phyloP scores from a whole-genome alignment of 75 land plant genomes.

The Pseudotsuga menziesii region DNA sequence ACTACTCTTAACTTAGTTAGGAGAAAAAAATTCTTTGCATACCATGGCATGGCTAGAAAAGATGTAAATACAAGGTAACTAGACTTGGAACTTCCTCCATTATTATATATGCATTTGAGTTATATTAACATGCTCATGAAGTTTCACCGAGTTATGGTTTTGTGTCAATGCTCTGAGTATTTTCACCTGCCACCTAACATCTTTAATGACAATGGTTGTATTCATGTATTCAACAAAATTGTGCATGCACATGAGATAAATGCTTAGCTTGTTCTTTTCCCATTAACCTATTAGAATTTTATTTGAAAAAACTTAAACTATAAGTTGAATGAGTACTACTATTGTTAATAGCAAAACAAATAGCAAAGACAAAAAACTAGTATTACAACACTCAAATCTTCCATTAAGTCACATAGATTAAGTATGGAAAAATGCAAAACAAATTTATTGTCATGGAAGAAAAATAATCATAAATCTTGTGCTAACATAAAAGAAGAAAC shows the following conservation, averaged over 20 bases:
- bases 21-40: neutral
- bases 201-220: conserved; percentile 88
- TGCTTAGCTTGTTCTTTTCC: neutral
- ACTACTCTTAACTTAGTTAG: neutral
- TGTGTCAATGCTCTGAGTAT: conserved; percentile 78
- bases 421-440: neutral
- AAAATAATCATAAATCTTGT: neutral
- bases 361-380: neutral
- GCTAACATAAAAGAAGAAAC: neutral
- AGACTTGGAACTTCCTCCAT: conserved; percentile 71
- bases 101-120: conserved; percentile 76
- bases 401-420: neutral
- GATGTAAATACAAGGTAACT: neutral
- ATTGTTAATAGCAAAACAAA: neutral
- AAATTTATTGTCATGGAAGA: neutral
- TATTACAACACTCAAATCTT: neutral
- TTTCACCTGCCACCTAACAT: conserved; percentile 88
- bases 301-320: neutral
- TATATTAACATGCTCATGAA: conserved; percentile 86
- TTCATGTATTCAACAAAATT: conserved; percentile 53
- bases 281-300: neutral
- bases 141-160: conserved; percentile 66
- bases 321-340: neutral
- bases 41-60: neutral
- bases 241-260: neutral